Evolutionary conservation across 192 early-diverging fungal species (phyloP).

Genomic region (Lobosporangium transversale): DNA sequence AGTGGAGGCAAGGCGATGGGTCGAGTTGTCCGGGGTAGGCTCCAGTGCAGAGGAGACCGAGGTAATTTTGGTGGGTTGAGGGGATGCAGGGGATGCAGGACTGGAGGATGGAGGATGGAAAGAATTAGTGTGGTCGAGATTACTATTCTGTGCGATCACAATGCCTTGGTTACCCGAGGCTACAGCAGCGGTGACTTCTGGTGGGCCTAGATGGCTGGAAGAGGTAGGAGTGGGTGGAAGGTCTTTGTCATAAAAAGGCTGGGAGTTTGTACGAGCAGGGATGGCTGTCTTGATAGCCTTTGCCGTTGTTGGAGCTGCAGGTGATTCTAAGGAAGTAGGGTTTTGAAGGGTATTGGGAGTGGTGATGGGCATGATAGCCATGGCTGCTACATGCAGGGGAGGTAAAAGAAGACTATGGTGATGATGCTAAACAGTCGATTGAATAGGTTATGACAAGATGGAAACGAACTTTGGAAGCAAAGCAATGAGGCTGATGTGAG

Average conservation of each 20-base stretch:
- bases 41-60: constrained; percentile 6
- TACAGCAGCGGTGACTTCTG: background rate
- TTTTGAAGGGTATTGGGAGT: constrained; percentile 29
- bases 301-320: background rate
- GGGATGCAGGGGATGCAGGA: background rate
- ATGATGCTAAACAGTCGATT: background rate
- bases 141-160: background rate
- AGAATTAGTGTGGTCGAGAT: constrained; percentile 3
- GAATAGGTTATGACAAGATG: background rate
- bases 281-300: constrained; percentile 32
- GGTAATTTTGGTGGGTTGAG: constrained; percentile 1
- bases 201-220: constrained; percentile 18
- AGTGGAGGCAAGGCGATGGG: constrained; percentile 9
- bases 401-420: background rate
- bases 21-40: constrained; percentile 29
- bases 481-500: too few relatives aligned
- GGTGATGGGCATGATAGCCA: constrained; percentile 46
- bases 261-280: constrained; percentile 18
- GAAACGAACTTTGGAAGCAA: too few relatives aligned
- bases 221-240: constrained; percentile 46
- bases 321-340: constrained; percentile 17
- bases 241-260: constrained; percentile 47
- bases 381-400: constrained; percentile 20
- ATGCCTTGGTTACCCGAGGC: background rate
- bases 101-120: constrained; percentile 6